Percentiles rank a stretch among this genome's conserved stretches.
Evolutionary conservation across 1,139 yeast genomes (phyloP).

Genomic region (Zygoascus meyerae): DNA sequence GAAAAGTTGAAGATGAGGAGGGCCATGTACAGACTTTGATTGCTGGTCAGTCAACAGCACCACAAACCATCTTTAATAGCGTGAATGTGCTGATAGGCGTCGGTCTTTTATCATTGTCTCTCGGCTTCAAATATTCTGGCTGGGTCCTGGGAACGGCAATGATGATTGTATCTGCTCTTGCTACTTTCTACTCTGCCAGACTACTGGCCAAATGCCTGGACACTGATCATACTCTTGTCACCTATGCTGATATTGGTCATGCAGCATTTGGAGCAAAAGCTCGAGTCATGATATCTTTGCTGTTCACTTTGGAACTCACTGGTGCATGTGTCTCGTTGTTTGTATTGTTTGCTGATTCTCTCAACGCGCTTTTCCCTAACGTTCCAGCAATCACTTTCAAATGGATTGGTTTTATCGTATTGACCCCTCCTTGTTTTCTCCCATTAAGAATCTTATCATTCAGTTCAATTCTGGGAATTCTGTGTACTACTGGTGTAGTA

Average conservation of each 20-base stretch:
- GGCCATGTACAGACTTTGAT: conserved; percentile 71
- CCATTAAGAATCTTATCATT: conserved; percentile 71
- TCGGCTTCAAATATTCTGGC: conserved; percentile 74
- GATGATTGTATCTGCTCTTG: conserved; percentile 50
- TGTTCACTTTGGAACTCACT: conserved; percentile 69
- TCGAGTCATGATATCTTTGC: conserved; percentile 56
- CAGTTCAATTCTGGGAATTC: conserved; percentile 67
- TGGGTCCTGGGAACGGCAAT: conserved; percentile 63
- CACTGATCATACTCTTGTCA: conserved; percentile 68
- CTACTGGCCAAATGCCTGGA: conserved; percentile 60
- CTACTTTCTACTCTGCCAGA: conserved; percentile 67
- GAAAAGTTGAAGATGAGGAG: conserved; percentile 62
- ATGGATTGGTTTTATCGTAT: conserved; percentile 49
- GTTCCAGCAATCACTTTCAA: conserved; percentile 49
- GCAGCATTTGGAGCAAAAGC: conserved; percentile 65
- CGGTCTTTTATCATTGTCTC: conserved; percentile 77
- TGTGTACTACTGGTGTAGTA: conserved; percentile 62
- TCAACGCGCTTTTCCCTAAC: conserved; percentile 57
- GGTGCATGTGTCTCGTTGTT: conserved; percentile 77
- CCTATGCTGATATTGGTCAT: conserved; percentile 83
- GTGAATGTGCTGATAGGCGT: conserved; percentile 82
- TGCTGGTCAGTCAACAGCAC: conserved; percentile 79
- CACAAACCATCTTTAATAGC: conserved; percentile 84
- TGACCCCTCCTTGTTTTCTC: conserved; percentile 59
- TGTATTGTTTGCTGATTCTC: conserved; percentile 78